Evolutionary conservation across 257 asterid species (phyloP), one percentile per base, ranked within the genome.

Genomic region (Salvia hispanica): DNA sequence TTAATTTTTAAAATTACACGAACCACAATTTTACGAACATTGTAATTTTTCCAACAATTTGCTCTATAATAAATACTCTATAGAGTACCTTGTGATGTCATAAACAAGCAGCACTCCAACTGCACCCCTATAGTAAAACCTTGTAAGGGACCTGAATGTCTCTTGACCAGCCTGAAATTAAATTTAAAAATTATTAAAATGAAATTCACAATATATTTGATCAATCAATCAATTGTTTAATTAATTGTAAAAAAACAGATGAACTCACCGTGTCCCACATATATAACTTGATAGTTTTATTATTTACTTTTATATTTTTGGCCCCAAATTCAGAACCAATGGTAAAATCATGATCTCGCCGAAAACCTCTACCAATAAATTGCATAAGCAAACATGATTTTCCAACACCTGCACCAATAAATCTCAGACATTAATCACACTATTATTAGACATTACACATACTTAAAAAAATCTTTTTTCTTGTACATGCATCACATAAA

Each of bases 31-130:
- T 25, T 1, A 25, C 31, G 2, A 25, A 25, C 31, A 0, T 25
- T 0, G 2, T 25, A 25, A 25, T 25, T 25, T 25, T 25, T 25
- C 31, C 31, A 25, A 25, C 31, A 25, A 25, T 25, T 25, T 25
- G 31, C 2, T 25, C 31, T 25, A 25, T 2, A 25, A 25, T 25
- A 25, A 25, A 25, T 25, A 25, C 3, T 25, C 31, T 25, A 25
- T 25, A 25, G 31, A 21, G 15, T 78, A 91, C 97, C 96, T 85
- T 37, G 97, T 88, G 70, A 88, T 88, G 84, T 91, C 97, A 78
- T 91, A 91, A 77, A 91, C 95, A 34, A 91, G 85, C 44, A 91
- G 81, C 8, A 90, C 96, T 69, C 96, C 97, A 21, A 91, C 95
- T 62, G 97, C 91, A 62, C 93, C 93, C 74, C 95, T 78, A 74